Evolutionary conservation across 768 basidiomycete species (phyloP).

Genomic region (Steccherinum ochraceum): DNA sequence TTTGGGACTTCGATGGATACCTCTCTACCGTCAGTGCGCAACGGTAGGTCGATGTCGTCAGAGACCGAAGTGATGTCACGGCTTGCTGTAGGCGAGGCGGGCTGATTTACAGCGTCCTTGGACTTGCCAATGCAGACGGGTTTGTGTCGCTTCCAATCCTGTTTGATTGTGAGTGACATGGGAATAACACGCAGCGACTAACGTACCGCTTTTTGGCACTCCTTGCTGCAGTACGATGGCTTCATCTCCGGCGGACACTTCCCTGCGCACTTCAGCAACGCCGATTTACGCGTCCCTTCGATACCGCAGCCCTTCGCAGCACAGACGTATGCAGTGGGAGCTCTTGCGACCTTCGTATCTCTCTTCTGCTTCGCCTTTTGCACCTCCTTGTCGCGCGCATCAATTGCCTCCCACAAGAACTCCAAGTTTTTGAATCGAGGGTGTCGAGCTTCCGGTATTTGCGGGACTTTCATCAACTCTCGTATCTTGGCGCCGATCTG

Average conservation of each 20-base stretch:
- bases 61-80: neutral
- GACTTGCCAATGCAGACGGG: slow-evolving; percentile 5
- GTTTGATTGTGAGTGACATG: neutral
- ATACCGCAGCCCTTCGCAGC: slow-evolving; percentile 16
- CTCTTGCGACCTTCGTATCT: slow-evolving; percentile 5
- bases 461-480: neutral
- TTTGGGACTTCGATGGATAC: neutral
- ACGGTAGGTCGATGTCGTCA: neutral
- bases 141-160: slow-evolving; percentile 12
- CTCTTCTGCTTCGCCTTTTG: neutral
- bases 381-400: slow-evolving; percentile 7
- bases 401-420: slow-evolving; percentile 8
- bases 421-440: slow-evolving; percentile 5
- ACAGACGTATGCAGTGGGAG: slow-evolving; percentile 11
- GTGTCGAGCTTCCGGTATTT: neutral
- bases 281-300: slow-evolving; percentile 9
- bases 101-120: slow-evolving; percentile 2
- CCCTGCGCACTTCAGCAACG: slow-evolving; percentile 10
- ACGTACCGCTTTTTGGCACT: slow-evolving; percentile 14
- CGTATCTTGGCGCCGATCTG: slow-evolving; percentile 2
- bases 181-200: neutral
- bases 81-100: neutral
- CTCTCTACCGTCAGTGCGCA: slow-evolving; percentile 1
- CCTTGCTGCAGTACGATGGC: slow-evolving; percentile 16
- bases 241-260: slow-evolving; percentile 12